These are phyloP conservation scores for Trichocomaceae sp. DNA, from an alignment of 2,329 filamentous ascomycete genomes.

Conservation along the genomic window DNA sequence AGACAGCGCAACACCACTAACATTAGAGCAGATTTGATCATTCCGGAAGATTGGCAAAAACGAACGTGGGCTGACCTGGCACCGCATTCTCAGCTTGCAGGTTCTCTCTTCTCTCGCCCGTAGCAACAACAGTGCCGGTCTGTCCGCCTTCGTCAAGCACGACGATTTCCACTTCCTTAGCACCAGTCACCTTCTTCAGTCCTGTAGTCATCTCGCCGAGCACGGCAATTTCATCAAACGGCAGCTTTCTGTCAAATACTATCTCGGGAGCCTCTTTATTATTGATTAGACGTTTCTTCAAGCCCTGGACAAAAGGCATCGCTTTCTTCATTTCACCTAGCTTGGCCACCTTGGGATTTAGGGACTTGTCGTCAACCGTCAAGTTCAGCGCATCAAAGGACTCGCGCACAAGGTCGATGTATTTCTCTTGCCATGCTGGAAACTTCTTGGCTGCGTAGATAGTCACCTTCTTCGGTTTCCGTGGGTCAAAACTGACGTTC, in stretches of 20 bases:
- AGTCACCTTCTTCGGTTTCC: conserved; percentile 83
- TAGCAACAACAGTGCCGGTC: conserved; percentile 38
- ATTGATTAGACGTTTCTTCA: conserved; percentile 73
- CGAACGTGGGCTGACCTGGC: conserved; percentile 74
- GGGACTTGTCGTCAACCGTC: conserved; percentile 68
- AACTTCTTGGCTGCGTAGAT: conserved; percentile 75
- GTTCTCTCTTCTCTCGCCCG: conserved; percentile 51
- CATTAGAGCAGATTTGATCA: conserved; percentile 11
- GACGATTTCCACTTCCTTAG: conserved; percentile 65
- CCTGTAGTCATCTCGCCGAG: conserved; percentile 71
- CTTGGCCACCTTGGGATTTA: conserved; percentile 73
- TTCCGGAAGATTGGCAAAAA: conserved; percentile 70
- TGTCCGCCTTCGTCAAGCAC: conserved; percentile 56
- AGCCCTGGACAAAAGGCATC: conserved; percentile 86
- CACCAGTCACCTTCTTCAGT: conserved; percentile 68
- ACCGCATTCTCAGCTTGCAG: conserved; percentile 68
- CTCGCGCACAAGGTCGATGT: conserved; percentile 70
- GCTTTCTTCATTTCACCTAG: conserved; percentile 82
- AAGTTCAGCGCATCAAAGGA: conserved; percentile 59
- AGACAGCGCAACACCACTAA: background rate
- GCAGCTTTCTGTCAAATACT: conserved; percentile 76
- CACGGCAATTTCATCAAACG: conserved; percentile 75
- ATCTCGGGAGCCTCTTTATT: conserved; percentile 58
- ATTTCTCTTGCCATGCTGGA: conserved; percentile 87
- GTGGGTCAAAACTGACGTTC: conserved; percentile 74